Evolutionary conservation across 1,284 basidiomycete species (phyloP), one percentile per base, ranked within the genome.

Genomic region (Pseudozyma sp.): DNA sequence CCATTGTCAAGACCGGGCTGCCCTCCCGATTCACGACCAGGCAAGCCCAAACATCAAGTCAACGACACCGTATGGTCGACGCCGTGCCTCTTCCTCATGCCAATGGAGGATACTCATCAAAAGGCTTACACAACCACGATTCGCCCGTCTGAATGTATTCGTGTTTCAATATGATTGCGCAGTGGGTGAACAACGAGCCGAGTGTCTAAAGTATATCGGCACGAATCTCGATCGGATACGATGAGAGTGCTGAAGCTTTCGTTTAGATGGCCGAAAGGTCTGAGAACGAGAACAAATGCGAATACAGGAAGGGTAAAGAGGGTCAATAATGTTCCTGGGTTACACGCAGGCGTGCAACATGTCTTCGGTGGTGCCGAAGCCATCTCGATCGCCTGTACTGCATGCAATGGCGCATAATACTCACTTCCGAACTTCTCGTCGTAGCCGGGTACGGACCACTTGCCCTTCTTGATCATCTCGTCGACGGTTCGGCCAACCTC

Each of bases 381-480:
- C 43, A 44, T n/a, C 43, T 9, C n/a, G 14, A 44, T 44, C 14
- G 43, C 19, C 43, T n/a, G 43, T 42, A 47, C 14, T 25, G 14
- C 36, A 18, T 19, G 38, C 50, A 1, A 35, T 10, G 25, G 25
- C 25, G 25, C 25, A 21, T 36, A 36, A 34, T 65, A 79, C 77
- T 75, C 66, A 79, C 79, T 84, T 60, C 82, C 83, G 57, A 83
- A 84, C 79, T 83, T 84, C 75, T 84, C 83, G 53, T 79, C 74
- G 82, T 85, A 85, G 44, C 83, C 82, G 40, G 83, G 83, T 64
- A 97, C 94, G 85, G 92, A 93, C 92, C 94, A 99, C 89, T 98
- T 98, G 87, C 97, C 97, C 89, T 99, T 97, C 90, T 93, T 92
- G 83, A 98, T 87, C 95, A 98, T 98, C 82, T 91, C 95, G 88